Base-by-base conservation (phyloP, 495 filamentous ascomycete genomes). In the Tuber indicum region DNA sequence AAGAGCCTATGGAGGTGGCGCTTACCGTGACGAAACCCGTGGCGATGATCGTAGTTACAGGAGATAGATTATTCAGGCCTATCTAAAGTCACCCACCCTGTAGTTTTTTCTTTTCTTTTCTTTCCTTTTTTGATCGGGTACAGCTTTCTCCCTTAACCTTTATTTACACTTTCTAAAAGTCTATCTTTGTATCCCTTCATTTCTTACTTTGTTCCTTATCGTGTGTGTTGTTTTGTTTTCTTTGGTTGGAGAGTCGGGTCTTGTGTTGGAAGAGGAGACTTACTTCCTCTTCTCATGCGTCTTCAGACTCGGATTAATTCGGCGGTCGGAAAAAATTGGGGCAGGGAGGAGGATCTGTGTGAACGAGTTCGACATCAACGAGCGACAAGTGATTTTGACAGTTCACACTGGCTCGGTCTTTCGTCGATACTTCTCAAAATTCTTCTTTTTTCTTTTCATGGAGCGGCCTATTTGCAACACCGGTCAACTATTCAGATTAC, bases 1-100 rank as follows among this genome's bases (percentile, higher is more conserved):
- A 76, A 91, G 90, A 74, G 84, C 87, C 73, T 91, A 91, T 81
- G 86, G 86, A 83, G 86, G 87, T 85, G 82, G 85, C 81, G 84
- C 87, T 78, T 87, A 88, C 81, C 88, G 89, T 81, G 88, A 89
- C 77, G 85, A 82, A n/a, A 74, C 81, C 74, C 78, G 79, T 26
- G 49, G 49, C 46, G 78, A 79, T 74, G 81, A 80, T 70, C 78
- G 78, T 78, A 80, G 81, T 36, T 83, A 83, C 78, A 82, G 80
- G 73, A 83, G 81, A 80, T 86, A 85, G 88, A 82, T 66, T 66
- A 66, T 62, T 26, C 52, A 62, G 47, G 10, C 58, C 58, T 14
- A 66, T 32, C 58, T 0, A 32, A 32, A 16, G 32, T 36, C 58
- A 36, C 14, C 58, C 36, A 19, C 58, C 26, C 58, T 36, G 58